Evolutionary conservation across 208 protist species (phyloP).

Genomic region (Giardia duodenalis): DNA sequence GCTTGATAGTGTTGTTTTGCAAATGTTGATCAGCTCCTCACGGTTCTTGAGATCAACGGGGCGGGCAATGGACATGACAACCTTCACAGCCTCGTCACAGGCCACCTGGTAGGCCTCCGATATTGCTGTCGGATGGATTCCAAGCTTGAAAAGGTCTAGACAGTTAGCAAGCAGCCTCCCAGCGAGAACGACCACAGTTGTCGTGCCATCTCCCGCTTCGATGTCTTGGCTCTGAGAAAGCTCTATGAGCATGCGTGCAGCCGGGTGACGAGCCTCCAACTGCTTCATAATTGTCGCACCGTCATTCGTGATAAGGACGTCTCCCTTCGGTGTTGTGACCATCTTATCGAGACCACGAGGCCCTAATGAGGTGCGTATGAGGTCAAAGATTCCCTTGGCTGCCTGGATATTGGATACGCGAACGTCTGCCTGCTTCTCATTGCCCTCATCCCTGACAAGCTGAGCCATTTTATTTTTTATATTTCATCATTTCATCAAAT

Average conservation of each 20-base stretch:
- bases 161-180: conserved; percentile 72
- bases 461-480: too few species aligned
- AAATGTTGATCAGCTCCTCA: conserved; percentile 72
- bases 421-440: conserved; percentile 33
- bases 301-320: conserved; percentile 97
- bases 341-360: conserved; percentile 97
- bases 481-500: too few species aligned
- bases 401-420: conserved; percentile 27
- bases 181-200: conserved; percentile 87
- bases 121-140: conserved; percentile 86
- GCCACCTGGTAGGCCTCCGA: conserved; percentile 71
- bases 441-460: neutral
- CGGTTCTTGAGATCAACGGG: conserved; percentile 73
- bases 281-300: conserved; percentile 93
- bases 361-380: conserved; percentile 85
- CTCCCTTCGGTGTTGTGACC: conserved; percentile 56
- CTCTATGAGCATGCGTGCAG: conserved; percentile 92
- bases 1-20: conserved; percentile 87
- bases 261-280: conserved; percentile 83
- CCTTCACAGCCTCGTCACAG: conserved; percentile 61
- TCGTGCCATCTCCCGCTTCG: conserved; percentile 98
- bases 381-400: conserved; percentile 67
- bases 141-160: conserved; percentile 71
- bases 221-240: conserved; percentile 90
- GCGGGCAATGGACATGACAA: conserved; percentile 72